Evolutionary conservation across 495 filamentous ascomycete species (phyloP).

Genomic region (Gamarada debralockiae): DNA sequence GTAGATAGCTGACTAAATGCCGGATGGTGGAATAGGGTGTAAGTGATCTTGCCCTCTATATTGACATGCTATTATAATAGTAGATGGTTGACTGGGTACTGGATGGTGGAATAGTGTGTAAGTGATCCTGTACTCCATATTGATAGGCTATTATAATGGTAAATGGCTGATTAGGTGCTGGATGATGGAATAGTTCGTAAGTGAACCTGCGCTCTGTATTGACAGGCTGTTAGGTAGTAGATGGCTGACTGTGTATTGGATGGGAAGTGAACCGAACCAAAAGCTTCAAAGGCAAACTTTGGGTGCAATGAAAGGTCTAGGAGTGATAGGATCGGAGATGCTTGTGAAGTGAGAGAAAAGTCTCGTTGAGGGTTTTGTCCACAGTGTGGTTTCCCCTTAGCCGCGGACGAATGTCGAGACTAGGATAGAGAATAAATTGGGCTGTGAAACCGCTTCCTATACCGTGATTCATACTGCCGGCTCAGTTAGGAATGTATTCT

Average conservation of each 20-base stretch:
- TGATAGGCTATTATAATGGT: neutral
- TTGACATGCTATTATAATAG: too few relatives aligned
- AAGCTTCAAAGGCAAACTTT: neutral
- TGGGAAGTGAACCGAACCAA: neutral
- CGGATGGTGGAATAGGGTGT: neutral
- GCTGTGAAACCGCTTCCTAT: neutral
- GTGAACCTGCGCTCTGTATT: neutral
- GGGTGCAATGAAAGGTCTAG: neutral
- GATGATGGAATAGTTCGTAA: neutral
- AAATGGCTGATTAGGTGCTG: neutral
- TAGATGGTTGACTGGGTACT: neutral
- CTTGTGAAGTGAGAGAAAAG: too few relatives aligned
- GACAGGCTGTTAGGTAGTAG: neutral
- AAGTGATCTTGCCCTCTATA: neutral
- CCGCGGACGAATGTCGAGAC: neutral
- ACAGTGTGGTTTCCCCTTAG: neutral
- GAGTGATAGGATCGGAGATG: neutral
- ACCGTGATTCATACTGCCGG: too few relatives aligned
- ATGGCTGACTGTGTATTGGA: neutral
- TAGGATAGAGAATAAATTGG: neutral
- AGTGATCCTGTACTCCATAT: too few relatives aligned
- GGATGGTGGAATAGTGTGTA: neutral
- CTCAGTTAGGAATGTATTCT: too few relatives aligned
- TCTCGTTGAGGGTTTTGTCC: neutral
- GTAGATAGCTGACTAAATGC: neutral